A percentile compares a stretch with the other conserved stretches of the same genome.
Evolutionary conservation across 495 filamentous ascomycete species (phyloP).

Genomic region (Elaphomyces granulatus): DNA sequence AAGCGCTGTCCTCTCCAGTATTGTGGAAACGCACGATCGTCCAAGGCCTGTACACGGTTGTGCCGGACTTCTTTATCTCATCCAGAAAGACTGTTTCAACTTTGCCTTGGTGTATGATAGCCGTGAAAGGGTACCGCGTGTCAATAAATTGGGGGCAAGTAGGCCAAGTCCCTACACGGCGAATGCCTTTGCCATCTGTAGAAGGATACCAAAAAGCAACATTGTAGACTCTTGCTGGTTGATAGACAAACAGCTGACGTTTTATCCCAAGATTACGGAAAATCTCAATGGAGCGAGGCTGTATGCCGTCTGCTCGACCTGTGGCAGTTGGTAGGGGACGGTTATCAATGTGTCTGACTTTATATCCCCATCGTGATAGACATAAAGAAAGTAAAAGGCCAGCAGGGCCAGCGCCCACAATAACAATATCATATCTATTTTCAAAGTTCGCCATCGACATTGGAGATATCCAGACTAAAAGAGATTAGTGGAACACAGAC

Average conservation of each 20-base stretch:
- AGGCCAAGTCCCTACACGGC: conserved; percentile 46
- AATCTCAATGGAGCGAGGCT: conserved; percentile 56
- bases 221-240: conserved; percentile 52
- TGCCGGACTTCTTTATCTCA: conserved; percentile 46
- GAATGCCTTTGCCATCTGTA: conserved; percentile 36
- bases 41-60: conserved; percentile 45
- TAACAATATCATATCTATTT: conserved; percentile 57
- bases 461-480: background rate
- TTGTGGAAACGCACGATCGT: conserved; percentile 46
- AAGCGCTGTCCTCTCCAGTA: conserved; percentile 37
- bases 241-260: conserved; percentile 46
- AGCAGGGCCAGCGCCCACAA: conserved; percentile 81
- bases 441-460: conserved; percentile 22
- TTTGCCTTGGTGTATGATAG: conserved; percentile 48
- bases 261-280: conserved; percentile 52
- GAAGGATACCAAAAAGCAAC: conserved; percentile 53
- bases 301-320: conserved; percentile 64
- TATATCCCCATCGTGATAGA: conserved; percentile 54
- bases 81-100: conserved; percentile 51
- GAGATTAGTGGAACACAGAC: conserved; percentile 4
- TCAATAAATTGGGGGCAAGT: conserved; percentile 52
- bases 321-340: conserved; percentile 46
- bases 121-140: conserved; percentile 51
- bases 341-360: conserved; percentile 55
- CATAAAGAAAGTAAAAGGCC: conserved; percentile 77